These are phyloP conservation scores for Aspergillus asperescens DNA, from an alignment of 495 filamentous ascomycete genomes.

Conservation along the genomic window DNA sequence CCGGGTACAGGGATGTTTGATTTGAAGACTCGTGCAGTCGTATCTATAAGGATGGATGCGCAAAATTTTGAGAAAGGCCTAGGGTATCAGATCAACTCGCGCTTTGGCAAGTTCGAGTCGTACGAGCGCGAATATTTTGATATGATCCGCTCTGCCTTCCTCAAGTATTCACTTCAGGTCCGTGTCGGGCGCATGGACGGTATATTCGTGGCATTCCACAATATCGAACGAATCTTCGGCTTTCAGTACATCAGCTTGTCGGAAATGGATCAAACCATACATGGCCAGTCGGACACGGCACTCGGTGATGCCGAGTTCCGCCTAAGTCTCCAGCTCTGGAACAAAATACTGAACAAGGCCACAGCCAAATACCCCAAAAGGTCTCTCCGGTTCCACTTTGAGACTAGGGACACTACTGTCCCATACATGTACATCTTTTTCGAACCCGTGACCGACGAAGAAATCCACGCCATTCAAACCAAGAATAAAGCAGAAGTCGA, in stretches of 20 bases:
- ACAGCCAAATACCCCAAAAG: constrained; percentile 62
- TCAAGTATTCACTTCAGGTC: constrained; percentile 96
- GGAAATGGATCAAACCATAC: constrained; percentile 83
- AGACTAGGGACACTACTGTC: constrained; percentile 56
- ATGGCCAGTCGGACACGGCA: constrained; percentile 58
- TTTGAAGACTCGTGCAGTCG: constrained; percentile 88
- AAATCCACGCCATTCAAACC: constrained; percentile 69
- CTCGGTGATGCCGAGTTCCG: constrained; percentile 89
- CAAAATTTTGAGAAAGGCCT: constrained; percentile 63
- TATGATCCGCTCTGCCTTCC: constrained; percentile 89
- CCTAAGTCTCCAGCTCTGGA: constrained; percentile 69
- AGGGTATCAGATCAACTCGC: constrained; percentile 79
- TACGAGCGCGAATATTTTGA: constrained; percentile 96
- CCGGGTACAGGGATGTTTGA: constrained; percentile 96
- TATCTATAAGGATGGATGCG: constrained; percentile 83
- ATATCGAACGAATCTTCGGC: constrained; percentile 89
- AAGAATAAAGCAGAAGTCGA: constrained; percentile 55
- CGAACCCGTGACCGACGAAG: constrained; percentile 68
- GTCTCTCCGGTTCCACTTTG: constrained; percentile 81
- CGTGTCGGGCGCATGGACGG: constrained; percentile 97
- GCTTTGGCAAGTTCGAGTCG: constrained; percentile 73
- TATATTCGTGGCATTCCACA: constrained; percentile 98
- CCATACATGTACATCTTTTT: constrained; percentile 87
- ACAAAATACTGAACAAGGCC: constrained; percentile 67
- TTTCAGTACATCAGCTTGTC: constrained; percentile 86